These are phyloP conservation scores for Usnea hakonensis DNA, from an alignment of 495 filamentous ascomycete genomes.

Conservation along the genomic window DNA sequence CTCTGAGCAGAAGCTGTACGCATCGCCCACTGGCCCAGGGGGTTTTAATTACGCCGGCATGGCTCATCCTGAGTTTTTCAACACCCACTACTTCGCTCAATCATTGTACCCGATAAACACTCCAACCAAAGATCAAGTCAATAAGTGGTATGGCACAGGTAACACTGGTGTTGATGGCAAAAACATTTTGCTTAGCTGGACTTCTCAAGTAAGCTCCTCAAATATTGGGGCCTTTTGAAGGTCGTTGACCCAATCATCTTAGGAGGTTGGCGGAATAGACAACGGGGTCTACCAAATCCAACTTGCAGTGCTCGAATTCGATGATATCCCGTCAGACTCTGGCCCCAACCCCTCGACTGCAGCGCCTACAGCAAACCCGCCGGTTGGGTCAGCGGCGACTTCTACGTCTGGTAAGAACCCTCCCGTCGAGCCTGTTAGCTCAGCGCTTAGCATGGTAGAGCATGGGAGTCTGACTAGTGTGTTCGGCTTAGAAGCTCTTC, in stretches of 20 bases:
- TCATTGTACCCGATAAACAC: conserved; percentile 20
- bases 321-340: conserved; percentile 11
- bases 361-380: neutral
- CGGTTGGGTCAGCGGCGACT: neutral
- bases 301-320: conserved; percentile 20
- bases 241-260: neutral
- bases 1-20: conserved; percentile 25
- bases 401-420: neutral
- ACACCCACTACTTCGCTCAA: conserved; percentile 24
- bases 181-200: conserved; percentile 26
- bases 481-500: neutral
- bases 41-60: conserved; percentile 30
- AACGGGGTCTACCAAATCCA: conserved; percentile 18
- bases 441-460: neutral
- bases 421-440: neutral
- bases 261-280: conserved; percentile 15
- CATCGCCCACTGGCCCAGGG: conserved; percentile 22
- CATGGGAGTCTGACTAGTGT: neutral
- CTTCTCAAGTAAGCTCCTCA: conserved; percentile 18
- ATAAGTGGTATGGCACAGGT: conserved; percentile 23
- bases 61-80: conserved; percentile 26
- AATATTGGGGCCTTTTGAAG: neutral
- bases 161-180: conserved; percentile 20
- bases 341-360: neutral
- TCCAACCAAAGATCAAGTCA: conserved; percentile 8